Base-by-base conservation (phyloP, 345 rosid species). In the Eucalyptus lansdowneana region DNA sequence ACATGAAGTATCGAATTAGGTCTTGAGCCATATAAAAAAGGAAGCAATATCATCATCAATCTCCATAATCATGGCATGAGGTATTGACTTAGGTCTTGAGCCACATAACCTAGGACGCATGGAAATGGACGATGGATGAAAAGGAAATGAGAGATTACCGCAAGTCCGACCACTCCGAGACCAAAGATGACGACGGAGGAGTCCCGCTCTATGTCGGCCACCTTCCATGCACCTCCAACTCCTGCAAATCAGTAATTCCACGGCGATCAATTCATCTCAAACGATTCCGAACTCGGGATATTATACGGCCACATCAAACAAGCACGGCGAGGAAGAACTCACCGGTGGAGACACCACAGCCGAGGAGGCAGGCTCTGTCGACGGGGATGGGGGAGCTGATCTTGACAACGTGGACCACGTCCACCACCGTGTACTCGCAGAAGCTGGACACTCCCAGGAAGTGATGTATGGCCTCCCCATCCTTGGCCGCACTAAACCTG, bases 171-270 rank as follows among this genome's bases (percentile, higher is more conserved):
- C 22, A 92, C 93, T 45, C 98, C 98, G 13, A 96, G 93, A 7
- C 99, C 98, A 87, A 97, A 96, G 40, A 97, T 94, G 60, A 96
- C 97, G 7, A 96, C 94, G 1, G 94, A 94, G n/a, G 97, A 94
- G 49, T 94, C 98, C 81, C 89, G 90, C 86, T 94, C 95, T 7
- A 96, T 93, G 22, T 87, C 90, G 40, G 96, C 98, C 80, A 92
- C 94, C 83, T 94, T 96, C 95, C 95, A 96, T 10, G 94, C 97
- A 27, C 95, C 97, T 88, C 97, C 99, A 15, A 95, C 15, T 42
- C 98, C 97, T 97, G 92, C 51, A 50, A 69, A 34, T n/a, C 50
- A 6, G 34, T 24, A 15, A 60, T 31, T 56, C 56, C 81, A 17
- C 6, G 56, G 45, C 14, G 27, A 27, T 88, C 88, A 21, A 22